Evolutionary conservation across 352 stramenopile genomes (phyloP).

Genomic region (Lagenidium giganteum): DNA sequence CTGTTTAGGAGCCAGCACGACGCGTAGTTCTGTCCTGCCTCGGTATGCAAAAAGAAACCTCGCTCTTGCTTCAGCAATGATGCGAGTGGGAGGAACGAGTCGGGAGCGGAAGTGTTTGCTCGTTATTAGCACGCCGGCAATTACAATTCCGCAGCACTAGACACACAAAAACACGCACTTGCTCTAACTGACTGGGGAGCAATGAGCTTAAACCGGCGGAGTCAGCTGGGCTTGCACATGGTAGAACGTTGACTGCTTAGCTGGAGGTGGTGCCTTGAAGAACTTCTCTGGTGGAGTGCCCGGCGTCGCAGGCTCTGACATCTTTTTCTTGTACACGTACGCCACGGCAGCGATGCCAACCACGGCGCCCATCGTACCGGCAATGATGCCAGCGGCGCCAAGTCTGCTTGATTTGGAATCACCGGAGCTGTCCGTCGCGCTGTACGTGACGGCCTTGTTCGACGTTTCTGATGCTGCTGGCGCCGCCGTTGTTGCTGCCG

Average conservation of each 20-base stretch:
- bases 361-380: constrained; percentile 12
- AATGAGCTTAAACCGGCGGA: too few species aligned
- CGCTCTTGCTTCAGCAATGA: too few species aligned
- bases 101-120: too few species aligned
- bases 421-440: not conserved
- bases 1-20: too few species aligned
- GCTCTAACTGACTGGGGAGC: constrained; percentile 15
- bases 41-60: too few species aligned
- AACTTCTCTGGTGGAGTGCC: constrained; percentile 28
- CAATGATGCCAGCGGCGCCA: constrained; percentile 12
- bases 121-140: too few species aligned
- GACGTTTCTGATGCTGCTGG: constrained; percentile 1
- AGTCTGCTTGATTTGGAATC: too few species aligned
- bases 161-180: constrained; percentile 2
- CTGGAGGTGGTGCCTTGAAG: too few species aligned
- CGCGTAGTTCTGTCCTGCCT: too few species aligned
- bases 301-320: constrained; percentile 14
- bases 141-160: not conserved
- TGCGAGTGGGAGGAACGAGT: too few species aligned
- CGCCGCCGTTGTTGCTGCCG: not conserved
- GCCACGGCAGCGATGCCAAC: constrained; percentile 18
- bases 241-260: constrained; percentile 28
- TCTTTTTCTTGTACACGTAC: constrained; percentile 15
- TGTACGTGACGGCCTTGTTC: constrained; percentile 8
- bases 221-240: constrained; percentile 29